Percentiles rank a stretch among this genome's conserved stretches.
phyloP scores from a whole-genome alignment of 768 basidiomycete genomes.

The Symmetrospora coprosmae region DNA sequence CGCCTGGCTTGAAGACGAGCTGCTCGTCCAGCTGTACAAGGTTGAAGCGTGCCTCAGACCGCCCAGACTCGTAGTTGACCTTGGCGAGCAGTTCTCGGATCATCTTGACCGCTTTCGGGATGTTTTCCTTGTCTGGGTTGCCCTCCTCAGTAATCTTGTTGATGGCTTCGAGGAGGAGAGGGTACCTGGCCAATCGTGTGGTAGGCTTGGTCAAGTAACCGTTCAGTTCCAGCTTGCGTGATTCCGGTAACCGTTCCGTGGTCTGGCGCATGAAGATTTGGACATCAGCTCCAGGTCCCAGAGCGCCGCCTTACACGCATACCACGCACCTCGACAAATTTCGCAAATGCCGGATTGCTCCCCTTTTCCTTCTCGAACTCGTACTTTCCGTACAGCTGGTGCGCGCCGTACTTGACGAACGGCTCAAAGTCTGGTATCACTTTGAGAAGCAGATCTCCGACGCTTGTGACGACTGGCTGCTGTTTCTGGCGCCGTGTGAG shows the following conservation, averaged over 20 bases:
- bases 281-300: no score
- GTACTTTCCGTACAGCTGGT: slow-evolving; percentile 94
- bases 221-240: slow-evolving; percentile 89
- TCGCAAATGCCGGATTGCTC: slow-evolving; percentile 76
- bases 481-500: slow-evolving; percentile 90
- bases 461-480: slow-evolving; percentile 77
- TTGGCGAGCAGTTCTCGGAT: slow-evolving; percentile 68
- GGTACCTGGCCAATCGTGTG: slow-evolving; percentile 91
- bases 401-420: slow-evolving; percentile 87
- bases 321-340: slow-evolving; percentile 78
- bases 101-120: slow-evolving; percentile 62
- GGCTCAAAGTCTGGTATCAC: slow-evolving; percentile 69
- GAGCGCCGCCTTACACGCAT: no score
- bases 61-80: slow-evolving; percentile 87
- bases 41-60: slow-evolving; percentile 91
- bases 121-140: slow-evolving; percentile 61
- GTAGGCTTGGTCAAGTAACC: slow-evolving; percentile 97
- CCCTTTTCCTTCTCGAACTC: slow-evolving; percentile 99
- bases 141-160: slow-evolving; percentile 83
- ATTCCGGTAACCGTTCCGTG: slow-evolving; percentile 83
- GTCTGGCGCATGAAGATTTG: slow-evolving; percentile 44
- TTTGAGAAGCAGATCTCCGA: slow-evolving; percentile 82
- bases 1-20: slow-evolving; percentile 73
- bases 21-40: slow-evolving; percentile 84
- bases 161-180: slow-evolving; percentile 78